Evolutionary conservation across 2,329 filamentous ascomycete species (phyloP).

Genomic region (Paraphoma chrysanthemicola): DNA sequence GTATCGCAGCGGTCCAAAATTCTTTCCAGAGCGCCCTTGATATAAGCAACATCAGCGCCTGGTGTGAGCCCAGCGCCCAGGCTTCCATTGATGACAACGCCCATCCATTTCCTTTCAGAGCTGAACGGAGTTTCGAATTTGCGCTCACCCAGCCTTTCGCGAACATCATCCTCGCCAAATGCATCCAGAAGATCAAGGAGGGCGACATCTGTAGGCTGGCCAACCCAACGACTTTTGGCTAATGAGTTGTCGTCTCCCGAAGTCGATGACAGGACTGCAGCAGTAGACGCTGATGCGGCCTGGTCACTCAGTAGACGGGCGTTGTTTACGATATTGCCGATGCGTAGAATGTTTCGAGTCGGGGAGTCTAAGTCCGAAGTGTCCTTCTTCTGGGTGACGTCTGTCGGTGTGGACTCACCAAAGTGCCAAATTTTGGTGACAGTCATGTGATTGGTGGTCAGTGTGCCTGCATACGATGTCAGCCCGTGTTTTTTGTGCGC

Average conservation of each 20-base stretch:
- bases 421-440: conserved; percentile 97
- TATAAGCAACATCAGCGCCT: conserved; percentile 84
- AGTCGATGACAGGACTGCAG: conserved; percentile 86
- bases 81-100: conserved; percentile 73
- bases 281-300: conserved; percentile 73
- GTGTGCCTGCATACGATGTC: conserved; percentile 65
- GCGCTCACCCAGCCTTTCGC: conserved; percentile 82
- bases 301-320: conserved; percentile 77
- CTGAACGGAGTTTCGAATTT: conserved; percentile 92
- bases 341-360: conserved; percentile 80
- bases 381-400: conserved; percentile 62
- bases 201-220: conserved; percentile 97
- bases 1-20: conserved; percentile 87
- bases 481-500: neutral
- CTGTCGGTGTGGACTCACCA: conserved; percentile 66
- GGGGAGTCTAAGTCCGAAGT: conserved; percentile 71
- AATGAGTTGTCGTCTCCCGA: conserved; percentile 68
- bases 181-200: conserved; percentile 91
- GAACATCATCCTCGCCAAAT: conserved; percentile 89
- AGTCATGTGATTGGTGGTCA: conserved; percentile 99
- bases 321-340: conserved; percentile 97
- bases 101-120: conserved; percentile 99
- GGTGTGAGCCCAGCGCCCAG: conserved; percentile 58
- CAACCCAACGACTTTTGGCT: conserved; percentile 88
- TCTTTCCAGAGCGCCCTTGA: conserved; percentile 93